These are phyloP conservation scores for Schwanniomyces etchellsii DNA, from an alignment of 1,139 yeast species.

Conservation along the genomic window DNA sequence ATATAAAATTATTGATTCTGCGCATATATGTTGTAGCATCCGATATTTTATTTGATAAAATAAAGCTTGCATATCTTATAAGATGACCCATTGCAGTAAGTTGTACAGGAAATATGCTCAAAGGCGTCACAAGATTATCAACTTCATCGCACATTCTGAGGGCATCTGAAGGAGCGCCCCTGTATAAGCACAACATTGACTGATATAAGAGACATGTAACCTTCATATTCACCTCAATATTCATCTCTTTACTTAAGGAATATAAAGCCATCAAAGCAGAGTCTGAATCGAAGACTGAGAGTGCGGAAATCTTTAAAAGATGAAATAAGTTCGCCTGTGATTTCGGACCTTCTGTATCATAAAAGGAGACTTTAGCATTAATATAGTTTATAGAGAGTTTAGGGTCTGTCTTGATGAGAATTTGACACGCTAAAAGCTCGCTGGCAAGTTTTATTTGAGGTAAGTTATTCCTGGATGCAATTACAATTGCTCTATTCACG, in stretches of 20 bases:
- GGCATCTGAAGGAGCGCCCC: constrained; percentile 22
- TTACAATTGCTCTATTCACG: constrained; percentile 29
- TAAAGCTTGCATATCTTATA: constrained; percentile 15
- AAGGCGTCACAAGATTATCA: constrained; percentile 6
- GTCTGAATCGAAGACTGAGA: constrained; percentile 17
- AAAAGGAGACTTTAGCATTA: constrained; percentile 17
- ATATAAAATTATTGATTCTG: constrained; percentile 20
- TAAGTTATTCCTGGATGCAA: constrained; percentile 27
- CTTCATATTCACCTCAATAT: constrained; percentile 12
- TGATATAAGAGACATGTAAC: constrained; percentile 15
- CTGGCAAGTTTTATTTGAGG: constrained; percentile 17
- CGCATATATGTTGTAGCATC: constrained; percentile 17
- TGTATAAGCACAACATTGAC: constrained; percentile 19
- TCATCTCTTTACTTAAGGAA: constrained; percentile 10
- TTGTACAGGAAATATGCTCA: constrained; percentile 18
- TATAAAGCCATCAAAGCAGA: constrained; percentile 23
- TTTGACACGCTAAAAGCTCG: constrained; percentile 29
- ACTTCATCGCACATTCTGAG: constrained; percentile 11
- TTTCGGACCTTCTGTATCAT: constrained; percentile 10
- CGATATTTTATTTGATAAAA: constrained; percentile 20
- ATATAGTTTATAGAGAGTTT: constrained; percentile 24
- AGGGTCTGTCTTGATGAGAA: constrained; percentile 20
- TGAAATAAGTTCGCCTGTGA: constrained; percentile 18
- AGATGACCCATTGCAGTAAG: constrained; percentile 22
- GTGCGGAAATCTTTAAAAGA: constrained; percentile 22